These are phyloP conservation scores for Osmozyma mogii DNA, from an alignment of 805 yeast species.

Conservation along the genomic window DNA sequence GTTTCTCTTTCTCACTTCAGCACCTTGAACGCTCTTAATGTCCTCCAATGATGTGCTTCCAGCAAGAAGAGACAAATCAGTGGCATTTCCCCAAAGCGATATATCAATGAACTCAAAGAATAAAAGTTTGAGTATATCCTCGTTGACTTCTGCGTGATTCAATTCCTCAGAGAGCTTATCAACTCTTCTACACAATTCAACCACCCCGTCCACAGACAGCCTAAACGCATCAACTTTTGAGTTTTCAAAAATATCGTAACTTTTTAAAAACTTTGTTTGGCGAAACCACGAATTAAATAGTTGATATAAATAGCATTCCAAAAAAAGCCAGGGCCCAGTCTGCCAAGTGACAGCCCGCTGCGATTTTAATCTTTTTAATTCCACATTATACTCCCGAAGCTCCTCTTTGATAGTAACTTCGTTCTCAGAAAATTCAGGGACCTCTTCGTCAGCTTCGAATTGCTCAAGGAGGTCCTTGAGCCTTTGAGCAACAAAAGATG, in stretches of 20 bases:
- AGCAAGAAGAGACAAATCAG: constrained; percentile 84
- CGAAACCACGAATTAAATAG: constrained; percentile 45
- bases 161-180: constrained; percentile 29
- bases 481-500: constrained; percentile 27
- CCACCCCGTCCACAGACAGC: constrained; percentile 69
- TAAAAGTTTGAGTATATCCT: constrained; percentile 42
- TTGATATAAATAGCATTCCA: constrained; percentile 83
- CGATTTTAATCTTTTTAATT: constrained; percentile 27
- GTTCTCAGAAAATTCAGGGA: constrained; percentile 19
- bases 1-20: constrained; percentile 73
- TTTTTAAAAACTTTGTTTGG: constrained; percentile 6
- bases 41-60: constrained; percentile 80
- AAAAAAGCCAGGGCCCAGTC: constrained; percentile 83
- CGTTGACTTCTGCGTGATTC: constrained; percentile 15
- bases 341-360: constrained; percentile 50
- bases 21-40: constrained; percentile 85
- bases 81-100: constrained; percentile 97
- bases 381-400: constrained; percentile 53
- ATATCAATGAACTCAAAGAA: constrained; percentile 82
- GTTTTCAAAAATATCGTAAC: constrained; percentile 65
- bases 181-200: constrained; percentile 65
- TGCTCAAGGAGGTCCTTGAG: constrained; percentile 39
- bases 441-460: constrained; percentile 29
- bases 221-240: constrained; percentile 69
- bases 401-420: constrained; percentile 37